Evolutionary conservation across 768 basidiomycete genomes (phyloP).

Genomic region (Termitomyces sp.): DNA sequence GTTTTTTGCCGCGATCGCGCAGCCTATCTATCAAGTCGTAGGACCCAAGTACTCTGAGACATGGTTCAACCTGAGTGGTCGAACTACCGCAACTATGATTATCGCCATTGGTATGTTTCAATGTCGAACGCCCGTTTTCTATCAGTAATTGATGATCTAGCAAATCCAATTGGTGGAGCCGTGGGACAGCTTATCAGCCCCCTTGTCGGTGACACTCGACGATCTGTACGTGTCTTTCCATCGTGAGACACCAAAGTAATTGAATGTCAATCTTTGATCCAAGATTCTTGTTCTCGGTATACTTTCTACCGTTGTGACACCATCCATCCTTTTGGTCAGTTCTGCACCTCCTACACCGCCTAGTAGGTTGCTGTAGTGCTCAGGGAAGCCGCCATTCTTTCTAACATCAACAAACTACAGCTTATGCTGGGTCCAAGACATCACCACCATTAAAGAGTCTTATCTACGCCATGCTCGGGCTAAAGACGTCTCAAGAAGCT

Average conservation of each 20-base stretch:
- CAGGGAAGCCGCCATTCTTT: background rate
- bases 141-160: slow-evolving; percentile 25
- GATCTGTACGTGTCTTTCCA: slow-evolving; percentile 44
- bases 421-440: slow-evolving; percentile 63
- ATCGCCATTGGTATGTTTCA: slow-evolving; percentile 37
- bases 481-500: slow-evolving; percentile 31
- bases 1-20: slow-evolving; percentile 59
- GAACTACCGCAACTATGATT: slow-evolving; percentile 72
- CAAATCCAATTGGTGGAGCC: slow-evolving; percentile 71
- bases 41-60: slow-evolving; percentile 78
- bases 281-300: slow-evolving; percentile 71
- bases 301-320: slow-evolving; percentile 56
- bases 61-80: slow-evolving; percentile 74
- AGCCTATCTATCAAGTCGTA: slow-evolving; percentile 71
- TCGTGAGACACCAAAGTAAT: background rate
- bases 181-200: slow-evolving; percentile 72
- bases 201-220: slow-evolving; percentile 41
- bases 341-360: slow-evolving; percentile 71
- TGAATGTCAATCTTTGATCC: background rate
- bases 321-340: slow-evolving; percentile 53
- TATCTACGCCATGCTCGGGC: slow-evolving; percentile 45
- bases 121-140: background rate
- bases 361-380: slow-evolving; percentile 37
- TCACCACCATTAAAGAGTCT: slow-evolving; percentile 50
- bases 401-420: slow-evolving; percentile 26